Evolutionary conservation across 2,329 filamentous ascomycete species (phyloP).

Genomic region (Trichothecium sympodiale): DNA sequence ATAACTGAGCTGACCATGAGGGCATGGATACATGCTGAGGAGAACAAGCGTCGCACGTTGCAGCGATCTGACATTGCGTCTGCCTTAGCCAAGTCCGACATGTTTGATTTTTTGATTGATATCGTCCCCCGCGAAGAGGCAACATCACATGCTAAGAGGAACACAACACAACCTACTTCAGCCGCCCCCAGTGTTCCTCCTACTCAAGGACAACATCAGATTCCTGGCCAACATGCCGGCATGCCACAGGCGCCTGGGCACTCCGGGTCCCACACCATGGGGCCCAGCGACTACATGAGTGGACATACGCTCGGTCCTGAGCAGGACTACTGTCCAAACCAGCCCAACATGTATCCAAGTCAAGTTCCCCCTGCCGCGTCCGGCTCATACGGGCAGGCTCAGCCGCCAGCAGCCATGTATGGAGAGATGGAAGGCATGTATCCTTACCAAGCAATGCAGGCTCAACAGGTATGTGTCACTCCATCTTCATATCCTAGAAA

Average conservation of each 20-base stretch:
- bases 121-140: conserved; percentile 96
- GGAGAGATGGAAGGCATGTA: conserved; percentile 78
- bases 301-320: conserved; percentile 56
- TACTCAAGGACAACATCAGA: conserved; percentile 37
- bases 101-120: conserved; percentile 99
- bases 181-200: conserved; percentile 31
- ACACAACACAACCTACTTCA: conserved; percentile 35
- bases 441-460: conserved; percentile 65
- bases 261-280: conserved; percentile 44
- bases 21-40: conserved; percentile 97
- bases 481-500: conserved; percentile 5
- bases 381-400: conserved; percentile 65
- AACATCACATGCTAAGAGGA: conserved; percentile 70
- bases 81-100: conserved; percentile 91
- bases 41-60: conserved; percentile 93
- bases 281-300: conserved; percentile 50
- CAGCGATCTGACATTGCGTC: conserved; percentile 95
- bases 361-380: conserved; percentile 65
- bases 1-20: conserved; percentile 99
- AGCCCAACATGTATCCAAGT: conserved; percentile 64
- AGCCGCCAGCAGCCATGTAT: conserved; percentile 60
- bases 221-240: conserved; percentile 38
- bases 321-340: conserved; percentile 69
- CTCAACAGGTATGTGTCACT: conserved; percentile 60
- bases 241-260: conserved; percentile 46